Base-by-base conservation (phyloP, 2,329 filamentous ascomycete species). In the Coniochaeta pulveracea region DNA sequence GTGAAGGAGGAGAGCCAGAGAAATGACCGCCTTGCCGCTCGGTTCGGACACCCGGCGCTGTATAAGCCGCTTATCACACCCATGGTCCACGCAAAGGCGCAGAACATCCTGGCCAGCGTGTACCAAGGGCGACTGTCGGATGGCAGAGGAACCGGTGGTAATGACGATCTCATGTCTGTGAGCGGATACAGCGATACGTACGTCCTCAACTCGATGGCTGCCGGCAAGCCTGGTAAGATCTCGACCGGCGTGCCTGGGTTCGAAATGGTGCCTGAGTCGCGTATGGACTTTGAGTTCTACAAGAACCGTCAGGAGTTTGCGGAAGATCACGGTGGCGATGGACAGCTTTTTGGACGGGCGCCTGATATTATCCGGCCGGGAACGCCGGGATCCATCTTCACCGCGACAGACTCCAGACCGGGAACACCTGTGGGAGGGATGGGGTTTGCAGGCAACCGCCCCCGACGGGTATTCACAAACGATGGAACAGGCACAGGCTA, bases 11-110 rank as follows among this genome's bases (percentile, higher is more conserved):
- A 61, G 33, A 62, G 64, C 11, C 51, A 63, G 52, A 73, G 69
- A 47, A 78, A 58, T 50, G 86, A 80, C 54, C 80, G 72, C 47
- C 71, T 86, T 35, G 80, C 72, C 38, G 76, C 76, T 16, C 72
- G 83, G 17, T 98, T 95, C 51, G 88, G 86, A 2, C 85, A 98
- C 52, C 91, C 89, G 2, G 86, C 84, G 4, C 67, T 96, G 11
- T 94, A 91, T 63, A 83, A 82, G 55, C 80, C 83, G 4, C 68
- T 96, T 14, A 88, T 89, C 46, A 93, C 86, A 0, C 89, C 89
- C 3, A 95, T 96, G 88, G 89, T 96, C 4, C 81, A 93, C 47
- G 81, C 85, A 34, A 93, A 83, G 56, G 85, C 85, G 3, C 84
- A 91, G 47, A 86, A 91, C 38, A 69, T 91, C 25, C 69, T 98